phyloP scores from a whole-genome alignment of 805 yeast genomes.

The Myxozyma melibiosi region DNA sequence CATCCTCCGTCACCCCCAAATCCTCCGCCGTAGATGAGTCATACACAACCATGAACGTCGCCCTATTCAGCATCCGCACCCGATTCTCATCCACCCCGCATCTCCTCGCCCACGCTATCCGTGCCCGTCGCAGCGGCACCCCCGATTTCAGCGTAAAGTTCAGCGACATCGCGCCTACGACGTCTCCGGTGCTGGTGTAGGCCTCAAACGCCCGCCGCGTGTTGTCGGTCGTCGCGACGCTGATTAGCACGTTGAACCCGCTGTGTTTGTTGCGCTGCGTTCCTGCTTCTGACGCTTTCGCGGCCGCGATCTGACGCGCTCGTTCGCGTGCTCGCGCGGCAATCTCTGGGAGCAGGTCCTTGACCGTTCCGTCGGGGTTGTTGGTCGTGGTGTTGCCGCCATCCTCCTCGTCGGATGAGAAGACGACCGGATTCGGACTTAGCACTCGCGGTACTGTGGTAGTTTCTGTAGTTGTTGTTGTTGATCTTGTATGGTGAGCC shows the following conservation, averaged over 20 bases:
- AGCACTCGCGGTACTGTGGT: no score
- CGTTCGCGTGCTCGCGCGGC: constrained; percentile 26
- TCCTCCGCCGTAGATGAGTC: constrained; percentile 24
- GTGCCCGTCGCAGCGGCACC: constrained; percentile 6
- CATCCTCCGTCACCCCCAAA: constrained; percentile 18
- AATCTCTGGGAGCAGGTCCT: constrained; percentile 25
- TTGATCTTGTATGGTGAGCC: background rate
- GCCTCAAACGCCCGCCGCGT: background rate
- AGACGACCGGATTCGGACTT: background rate
- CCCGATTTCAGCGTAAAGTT: constrained; percentile 14
- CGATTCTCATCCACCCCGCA: background rate
- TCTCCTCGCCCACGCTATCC: constrained; percentile 19
- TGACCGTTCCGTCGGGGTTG: background rate
- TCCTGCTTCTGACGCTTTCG: background rate
- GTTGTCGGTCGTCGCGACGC: constrained; percentile 3
- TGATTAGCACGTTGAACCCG: constrained; percentile 1
- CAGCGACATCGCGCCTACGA: background rate
- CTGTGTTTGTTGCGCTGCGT: background rate
- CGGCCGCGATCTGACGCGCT: background rate
- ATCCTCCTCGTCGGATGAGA: constrained; percentile 8
- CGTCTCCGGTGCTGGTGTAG: background rate
- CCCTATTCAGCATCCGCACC: constrained; percentile 10
- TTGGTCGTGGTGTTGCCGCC: background rate
- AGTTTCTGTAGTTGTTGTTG: no score
- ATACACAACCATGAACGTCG: constrained; percentile 15